A percentile compares a stretch with the other conserved stretches of the same genome.
Evolutionary conservation across 2,329 filamentous ascomycete species (phyloP).

Genomic region (Hymenoscyphus occultus): DNA sequence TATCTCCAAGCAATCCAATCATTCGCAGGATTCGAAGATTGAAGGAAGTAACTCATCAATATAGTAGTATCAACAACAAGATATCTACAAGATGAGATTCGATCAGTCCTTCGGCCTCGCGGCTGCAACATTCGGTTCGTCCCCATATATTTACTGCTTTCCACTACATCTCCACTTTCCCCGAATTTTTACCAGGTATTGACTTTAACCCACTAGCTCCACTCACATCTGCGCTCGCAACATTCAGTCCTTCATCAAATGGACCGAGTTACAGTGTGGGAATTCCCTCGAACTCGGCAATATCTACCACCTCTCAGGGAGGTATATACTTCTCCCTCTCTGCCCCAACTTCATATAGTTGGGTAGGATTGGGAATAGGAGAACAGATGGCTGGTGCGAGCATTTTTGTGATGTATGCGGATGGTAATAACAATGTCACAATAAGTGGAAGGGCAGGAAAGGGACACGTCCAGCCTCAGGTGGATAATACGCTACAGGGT

Average conservation of each 20-base stretch:
- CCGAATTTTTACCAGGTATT: neutral
- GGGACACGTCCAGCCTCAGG: conserved; percentile 44
- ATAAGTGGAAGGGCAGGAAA: conserved; percentile 48
- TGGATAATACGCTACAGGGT: conserved; percentile 46
- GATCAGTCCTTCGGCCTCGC: neutral
- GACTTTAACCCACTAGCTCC: conserved; percentile 11
- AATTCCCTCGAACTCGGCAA: conserved; percentile 34
- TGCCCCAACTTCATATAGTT: conserved; percentile 51
- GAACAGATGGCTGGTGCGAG: conserved; percentile 51
- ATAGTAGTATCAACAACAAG: neutral
- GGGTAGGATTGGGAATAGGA: conserved; percentile 58
- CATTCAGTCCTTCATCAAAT: conserved; percentile 20
- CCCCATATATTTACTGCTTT: neutral
- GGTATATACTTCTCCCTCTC: conserved; percentile 57
- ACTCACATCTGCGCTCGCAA: conserved; percentile 20
- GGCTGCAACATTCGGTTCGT: conserved; percentile 1
- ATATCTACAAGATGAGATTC: conserved; percentile 6
- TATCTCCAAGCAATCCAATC: neutral
- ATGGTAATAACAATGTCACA: conserved; percentile 50
- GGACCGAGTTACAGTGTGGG: conserved; percentile 28
- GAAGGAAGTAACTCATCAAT: neutral
- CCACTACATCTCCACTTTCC: conserved; percentile 1
- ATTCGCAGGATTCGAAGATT: neutral
- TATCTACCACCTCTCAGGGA: conserved; percentile 48
- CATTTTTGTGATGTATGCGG: conserved; percentile 58